Evolutionary conservation across 2,329 filamentous ascomycete species (phyloP).

Genomic region (Colletotrichum sp.): DNA sequence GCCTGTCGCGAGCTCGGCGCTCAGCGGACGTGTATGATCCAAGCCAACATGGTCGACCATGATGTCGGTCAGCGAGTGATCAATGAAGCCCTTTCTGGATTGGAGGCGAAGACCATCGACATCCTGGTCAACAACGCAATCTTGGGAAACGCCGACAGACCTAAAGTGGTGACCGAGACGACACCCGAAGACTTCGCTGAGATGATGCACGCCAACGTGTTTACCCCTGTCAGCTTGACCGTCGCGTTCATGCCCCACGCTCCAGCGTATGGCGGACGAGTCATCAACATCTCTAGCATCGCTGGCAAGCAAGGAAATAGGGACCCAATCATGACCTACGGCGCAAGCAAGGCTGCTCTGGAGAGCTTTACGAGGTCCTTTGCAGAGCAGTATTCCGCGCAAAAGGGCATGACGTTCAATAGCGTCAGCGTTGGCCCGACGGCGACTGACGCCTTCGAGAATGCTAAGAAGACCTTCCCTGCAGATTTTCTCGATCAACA

Average conservation of each 20-base stretch:
- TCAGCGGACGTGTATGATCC: background rate
- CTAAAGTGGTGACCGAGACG: background rate
- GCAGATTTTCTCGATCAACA: background rate
- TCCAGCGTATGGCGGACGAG: conserved; percentile 28
- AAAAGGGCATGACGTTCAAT: conserved; percentile 31
- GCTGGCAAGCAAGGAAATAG: background rate
- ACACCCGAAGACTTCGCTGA: background rate
- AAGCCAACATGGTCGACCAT: background rate
- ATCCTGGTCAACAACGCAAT: conserved; percentile 9
- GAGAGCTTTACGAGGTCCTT: conserved; percentile 31
- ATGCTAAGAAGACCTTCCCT: background rate
- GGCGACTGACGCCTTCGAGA: conserved; percentile 14
- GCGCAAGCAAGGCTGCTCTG: conserved; percentile 35
- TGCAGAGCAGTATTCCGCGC: conserved; percentile 32
- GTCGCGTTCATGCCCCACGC: conserved; percentile 32
- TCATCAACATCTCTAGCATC: conserved; percentile 38
- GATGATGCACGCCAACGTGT: conserved; percentile 7
- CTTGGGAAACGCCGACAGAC: background rate
- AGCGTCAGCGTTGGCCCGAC: conserved; percentile 33
- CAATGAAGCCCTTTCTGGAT: background rate
- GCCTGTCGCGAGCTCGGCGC: background rate
- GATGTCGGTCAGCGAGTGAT: background rate
- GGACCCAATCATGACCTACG: conserved; percentile 26
- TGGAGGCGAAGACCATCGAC: background rate
- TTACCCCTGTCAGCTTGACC: conserved; percentile 30